phyloP scores from a whole-genome alignment of 805 yeast species.

The Yarrowia sp. region DNA sequence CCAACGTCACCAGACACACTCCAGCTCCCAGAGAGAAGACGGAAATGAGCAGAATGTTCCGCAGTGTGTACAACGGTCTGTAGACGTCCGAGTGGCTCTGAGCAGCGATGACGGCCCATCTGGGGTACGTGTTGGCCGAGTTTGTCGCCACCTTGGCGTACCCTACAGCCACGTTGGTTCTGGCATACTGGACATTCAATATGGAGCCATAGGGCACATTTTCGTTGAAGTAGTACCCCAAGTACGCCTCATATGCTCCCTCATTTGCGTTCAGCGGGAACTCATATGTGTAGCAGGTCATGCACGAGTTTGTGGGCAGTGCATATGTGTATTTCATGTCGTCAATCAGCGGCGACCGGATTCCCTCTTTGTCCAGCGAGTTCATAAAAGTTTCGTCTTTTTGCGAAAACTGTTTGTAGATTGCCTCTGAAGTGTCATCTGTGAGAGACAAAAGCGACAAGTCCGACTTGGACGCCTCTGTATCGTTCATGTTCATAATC shows the following conservation, averaged over 20 bases:
- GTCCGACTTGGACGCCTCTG: conserved; percentile 10
- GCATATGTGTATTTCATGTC: conserved; percentile 40
- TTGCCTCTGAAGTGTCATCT: conserved; percentile 21
- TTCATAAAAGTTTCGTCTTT: background rate
- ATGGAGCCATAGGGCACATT: conserved; percentile 19
- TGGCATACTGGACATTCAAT: conserved; percentile 12
- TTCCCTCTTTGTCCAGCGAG: background rate
- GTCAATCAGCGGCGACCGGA: conserved; percentile 13
- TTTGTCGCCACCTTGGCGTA: conserved; percentile 20
- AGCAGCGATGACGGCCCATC: conserved; percentile 76
- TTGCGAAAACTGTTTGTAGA: background rate
- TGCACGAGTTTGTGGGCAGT: conserved; percentile 42
- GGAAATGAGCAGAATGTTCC: conserved; percentile 75
- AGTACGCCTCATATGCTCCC: conserved; percentile 3
- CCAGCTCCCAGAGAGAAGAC: conserved; percentile 71
- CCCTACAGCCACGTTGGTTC: conserved; percentile 18
- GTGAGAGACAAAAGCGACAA: conserved; percentile 6
- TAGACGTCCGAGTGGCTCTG: conserved; percentile 66
- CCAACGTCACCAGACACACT: conserved; percentile 69
- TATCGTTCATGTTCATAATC: conserved; percentile 14
- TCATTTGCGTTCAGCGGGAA: conserved; percentile 40
- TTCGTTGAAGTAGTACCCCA: background rate
- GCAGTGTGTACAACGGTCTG: conserved; percentile 66
- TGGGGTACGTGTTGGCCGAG: conserved; percentile 46
- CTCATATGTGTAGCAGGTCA: conserved; percentile 41